Conservation (phyloP, 2,329 filamentous ascomycete genomes). For the Fusarium coicis region DNA sequence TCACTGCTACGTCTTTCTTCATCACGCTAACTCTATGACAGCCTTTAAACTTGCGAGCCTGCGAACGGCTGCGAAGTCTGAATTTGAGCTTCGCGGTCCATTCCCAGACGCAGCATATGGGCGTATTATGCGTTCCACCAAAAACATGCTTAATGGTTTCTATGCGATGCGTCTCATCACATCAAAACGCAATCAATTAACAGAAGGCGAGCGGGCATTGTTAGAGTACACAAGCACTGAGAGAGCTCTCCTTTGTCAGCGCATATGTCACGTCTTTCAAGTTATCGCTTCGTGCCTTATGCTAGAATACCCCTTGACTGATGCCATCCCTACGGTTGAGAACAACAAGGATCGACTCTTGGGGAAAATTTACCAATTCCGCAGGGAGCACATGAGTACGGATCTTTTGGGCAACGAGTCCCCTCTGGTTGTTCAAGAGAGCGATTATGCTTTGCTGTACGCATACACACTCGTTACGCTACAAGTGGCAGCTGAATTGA, state of each 20-base stretch:
- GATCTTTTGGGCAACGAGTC: slow-evolving; percentile 39
- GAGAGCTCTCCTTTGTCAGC: slow-evolving; percentile 81
- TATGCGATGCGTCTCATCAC: slow-evolving; percentile 97
- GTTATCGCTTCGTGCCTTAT: slow-evolving; percentile 94
- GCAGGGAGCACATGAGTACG: slow-evolving; percentile 70
- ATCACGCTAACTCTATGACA: slow-evolving; percentile 30
- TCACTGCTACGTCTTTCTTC: background rate
- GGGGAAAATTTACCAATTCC: slow-evolving; percentile 87
- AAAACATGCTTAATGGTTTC: slow-evolving; percentile 89
- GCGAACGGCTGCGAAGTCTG: slow-evolving; percentile 77
- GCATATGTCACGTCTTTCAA: slow-evolving; percentile 87
- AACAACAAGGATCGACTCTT: slow-evolving; percentile 84
- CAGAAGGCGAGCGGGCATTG: slow-evolving; percentile 82
- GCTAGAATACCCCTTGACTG: slow-evolving; percentile 91
- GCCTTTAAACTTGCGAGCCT: slow-evolving; percentile 78
- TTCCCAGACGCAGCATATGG: slow-evolving; percentile 81
- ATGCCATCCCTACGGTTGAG: slow-evolving; percentile 85
- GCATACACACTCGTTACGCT: slow-evolving; percentile 82
- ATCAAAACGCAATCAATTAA: slow-evolving; percentile 79
- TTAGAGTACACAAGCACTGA: slow-evolving; percentile 83
- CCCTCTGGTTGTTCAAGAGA: slow-evolving; percentile 66
- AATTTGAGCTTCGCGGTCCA: slow-evolving; percentile 88
- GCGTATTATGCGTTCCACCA: slow-evolving; percentile 81
- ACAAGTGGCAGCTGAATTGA: slow-evolving; percentile 73
- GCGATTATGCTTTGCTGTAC: slow-evolving; percentile 91